These are phyloP conservation scores for Houttuynia cordata DNA, from an alignment of 164 flowering plant species.

Conservation along the genomic window DNA sequence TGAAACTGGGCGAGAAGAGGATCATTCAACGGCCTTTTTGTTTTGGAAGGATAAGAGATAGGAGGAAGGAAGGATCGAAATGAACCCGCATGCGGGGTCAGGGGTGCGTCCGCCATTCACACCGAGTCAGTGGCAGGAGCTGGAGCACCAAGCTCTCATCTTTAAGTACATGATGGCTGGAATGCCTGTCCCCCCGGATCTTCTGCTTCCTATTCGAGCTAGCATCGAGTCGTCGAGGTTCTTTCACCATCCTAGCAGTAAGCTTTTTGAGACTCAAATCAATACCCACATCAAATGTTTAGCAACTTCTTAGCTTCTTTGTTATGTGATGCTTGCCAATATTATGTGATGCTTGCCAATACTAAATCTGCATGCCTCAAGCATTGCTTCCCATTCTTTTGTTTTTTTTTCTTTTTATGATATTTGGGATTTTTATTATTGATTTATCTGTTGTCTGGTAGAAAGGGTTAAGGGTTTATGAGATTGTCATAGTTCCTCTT, in stretches of 20 bases:
- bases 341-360: too few species aligned
- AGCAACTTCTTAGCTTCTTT: background rate
- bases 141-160: constrained; percentile 60
- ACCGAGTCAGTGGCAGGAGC: constrained; percentile 58
- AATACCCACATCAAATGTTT: background rate
- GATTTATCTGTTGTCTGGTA: too few species aligned
- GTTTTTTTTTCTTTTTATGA: too few species aligned
- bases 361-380: too few species aligned
- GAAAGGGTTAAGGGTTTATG: too few species aligned
- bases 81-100: constrained; percentile 11
- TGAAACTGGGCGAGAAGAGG: constrained; percentile 4
- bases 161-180: constrained; percentile 51
- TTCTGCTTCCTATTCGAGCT: constrained; percentile 29
- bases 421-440: too few species aligned
- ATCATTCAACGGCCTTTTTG: too few species aligned
- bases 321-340: too few species aligned
- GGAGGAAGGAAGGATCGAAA: constrained; percentile 1
- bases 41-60: constrained; percentile 1
- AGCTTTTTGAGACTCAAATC: background rate
- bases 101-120: constrained; percentile 40
- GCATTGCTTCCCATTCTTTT: too few species aligned
- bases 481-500: too few species aligned
- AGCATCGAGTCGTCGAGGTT: constrained; percentile 41
- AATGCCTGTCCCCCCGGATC: constrained; percentile 51
- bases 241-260: constrained; percentile 39